Evolutionary conservation across 306 rosid genomes (phyloP).

Genomic region (Quercus gilva): DNA sequence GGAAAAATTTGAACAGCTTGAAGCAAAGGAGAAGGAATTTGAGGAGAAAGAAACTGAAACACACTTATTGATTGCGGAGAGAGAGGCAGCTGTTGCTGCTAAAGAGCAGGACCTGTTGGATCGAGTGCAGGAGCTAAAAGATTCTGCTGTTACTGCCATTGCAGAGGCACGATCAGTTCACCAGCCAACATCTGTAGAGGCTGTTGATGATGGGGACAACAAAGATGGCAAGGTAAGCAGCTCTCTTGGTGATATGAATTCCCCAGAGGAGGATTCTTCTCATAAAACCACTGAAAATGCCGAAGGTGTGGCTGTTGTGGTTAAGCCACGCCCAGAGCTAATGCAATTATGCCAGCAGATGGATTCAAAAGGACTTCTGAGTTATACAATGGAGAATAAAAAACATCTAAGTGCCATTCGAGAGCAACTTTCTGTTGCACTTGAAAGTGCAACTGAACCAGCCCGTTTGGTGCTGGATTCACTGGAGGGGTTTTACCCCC

Average conservation of each 20-base stretch:
- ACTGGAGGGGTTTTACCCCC: constrained; percentile 80
- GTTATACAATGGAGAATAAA: constrained; percentile 50
- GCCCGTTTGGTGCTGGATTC: constrained; percentile 76
- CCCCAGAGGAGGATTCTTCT: constrained; percentile 52
- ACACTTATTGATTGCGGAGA: constrained; percentile 37
- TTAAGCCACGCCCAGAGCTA: constrained; percentile 65
- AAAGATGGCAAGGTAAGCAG: constrained; percentile 65
- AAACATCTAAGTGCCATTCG: constrained; percentile 38
- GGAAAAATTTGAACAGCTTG: constrained; percentile 54
- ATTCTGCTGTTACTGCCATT: constrained; percentile 63
- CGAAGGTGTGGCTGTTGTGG: constrained; percentile 52
- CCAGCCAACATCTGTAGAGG: constrained; percentile 40
- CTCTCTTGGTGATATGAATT: constrained; percentile 57
- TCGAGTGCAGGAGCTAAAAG: constrained; percentile 77
- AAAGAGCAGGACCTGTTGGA: constrained; percentile 75
- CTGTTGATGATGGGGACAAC: constrained; percentile 44
- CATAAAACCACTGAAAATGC: constrained; percentile 50
- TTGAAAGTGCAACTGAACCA: constrained; percentile 61
- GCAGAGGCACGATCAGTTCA: constrained; percentile 48
- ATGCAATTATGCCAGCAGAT: constrained; percentile 56
- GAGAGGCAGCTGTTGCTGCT: constrained; percentile 54
- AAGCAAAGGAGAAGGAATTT: constrained; percentile 59
- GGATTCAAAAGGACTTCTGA: constrained; percentile 77
- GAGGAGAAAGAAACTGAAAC: constrained; percentile 46
- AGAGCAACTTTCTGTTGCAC: constrained; percentile 71